These are phyloP conservation scores for Penicillium vulpinum DNA, from an alignment of 2,329 filamentous ascomycete genomes.

Conservation along the genomic window DNA sequence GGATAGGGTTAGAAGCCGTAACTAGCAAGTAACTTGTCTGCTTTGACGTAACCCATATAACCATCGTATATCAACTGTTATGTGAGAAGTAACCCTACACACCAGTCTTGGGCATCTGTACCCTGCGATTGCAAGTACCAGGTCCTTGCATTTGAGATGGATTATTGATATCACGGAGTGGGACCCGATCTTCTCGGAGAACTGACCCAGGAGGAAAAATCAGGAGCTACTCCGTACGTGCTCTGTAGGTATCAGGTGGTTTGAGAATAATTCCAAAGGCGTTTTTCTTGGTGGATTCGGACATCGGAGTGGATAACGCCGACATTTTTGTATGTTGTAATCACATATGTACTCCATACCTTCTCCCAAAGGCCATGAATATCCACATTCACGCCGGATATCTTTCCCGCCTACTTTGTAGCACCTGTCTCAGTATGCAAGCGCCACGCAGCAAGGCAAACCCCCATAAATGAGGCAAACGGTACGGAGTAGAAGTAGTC, in stretches of 20 bases:
- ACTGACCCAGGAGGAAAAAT: slow-evolving; percentile 3
- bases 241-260: background rate
- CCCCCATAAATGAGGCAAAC: background rate
- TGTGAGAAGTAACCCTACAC: background rate
- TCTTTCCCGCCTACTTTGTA: slow-evolving; percentile 19
- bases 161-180: background rate
- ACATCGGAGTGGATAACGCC: slow-evolving; percentile 12
- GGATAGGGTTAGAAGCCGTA: background rate
- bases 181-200: slow-evolving; percentile 2
- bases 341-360: background rate
- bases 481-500: background rate
- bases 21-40: background rate
- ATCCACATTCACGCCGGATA: slow-evolving; percentile 16
- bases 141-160: background rate
- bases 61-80: no score
- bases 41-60: background rate
- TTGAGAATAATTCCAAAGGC: slow-evolving; percentile 5
- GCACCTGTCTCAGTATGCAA: no score
- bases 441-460: background rate
- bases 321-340: background rate
- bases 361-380: slow-evolving; percentile 1
- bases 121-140: background rate
- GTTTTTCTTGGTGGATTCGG: slow-evolving; percentile 4
- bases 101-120: background rate
- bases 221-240: no score